phyloP scores from a whole-genome alignment of 257 asterid species.

The Fraxinus americana region DNA sequence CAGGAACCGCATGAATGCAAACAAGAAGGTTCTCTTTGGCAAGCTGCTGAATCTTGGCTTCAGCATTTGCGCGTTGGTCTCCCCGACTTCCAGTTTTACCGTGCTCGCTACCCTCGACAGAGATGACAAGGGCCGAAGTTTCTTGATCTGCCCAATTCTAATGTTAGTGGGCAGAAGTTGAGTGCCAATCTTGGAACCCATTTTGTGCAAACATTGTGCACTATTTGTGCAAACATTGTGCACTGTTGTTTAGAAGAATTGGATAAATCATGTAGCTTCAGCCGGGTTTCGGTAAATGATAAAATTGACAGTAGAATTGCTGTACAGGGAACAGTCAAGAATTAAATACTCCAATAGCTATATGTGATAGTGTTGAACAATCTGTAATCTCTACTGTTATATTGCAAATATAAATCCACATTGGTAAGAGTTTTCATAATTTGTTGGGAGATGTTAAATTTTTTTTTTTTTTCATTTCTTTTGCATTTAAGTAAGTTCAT shows the following conservation, averaged over 20 bases:
- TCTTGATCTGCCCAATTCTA: not conserved
- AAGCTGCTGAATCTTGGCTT: conserved; percentile 72
- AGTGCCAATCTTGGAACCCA: too few species aligned
- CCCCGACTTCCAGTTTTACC: conserved; percentile 72
- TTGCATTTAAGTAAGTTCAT: too few species aligned
- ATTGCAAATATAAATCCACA: too few species aligned
- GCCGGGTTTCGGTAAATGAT: conserved; percentile 11
- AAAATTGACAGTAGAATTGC: conserved; percentile 23
- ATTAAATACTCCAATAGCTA: not conserved
- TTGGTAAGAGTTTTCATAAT: too few species aligned
- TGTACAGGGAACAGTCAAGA: conserved; percentile 3
- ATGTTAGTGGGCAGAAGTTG: not conserved
- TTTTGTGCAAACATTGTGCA: too few species aligned
- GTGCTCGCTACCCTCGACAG: conserved; percentile 39
- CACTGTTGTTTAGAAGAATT: conserved; percentile 23
- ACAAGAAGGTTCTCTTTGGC: conserved; percentile 59
- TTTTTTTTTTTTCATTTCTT: too few species aligned
- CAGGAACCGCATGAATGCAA: conserved; percentile 58
- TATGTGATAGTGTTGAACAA: conserved; percentile 33
- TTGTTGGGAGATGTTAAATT: too few species aligned
- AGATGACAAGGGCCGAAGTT: conserved; percentile 28
- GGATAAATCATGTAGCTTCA: conserved; percentile 18
- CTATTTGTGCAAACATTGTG: too few species aligned
- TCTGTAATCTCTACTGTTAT: conserved; percentile 18
- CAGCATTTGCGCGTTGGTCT: conserved; percentile 44